Evolutionary conservation across 2,329 filamentous ascomycete genomes (phyloP).

Genomic region (Colletotrichum sojae): DNA sequence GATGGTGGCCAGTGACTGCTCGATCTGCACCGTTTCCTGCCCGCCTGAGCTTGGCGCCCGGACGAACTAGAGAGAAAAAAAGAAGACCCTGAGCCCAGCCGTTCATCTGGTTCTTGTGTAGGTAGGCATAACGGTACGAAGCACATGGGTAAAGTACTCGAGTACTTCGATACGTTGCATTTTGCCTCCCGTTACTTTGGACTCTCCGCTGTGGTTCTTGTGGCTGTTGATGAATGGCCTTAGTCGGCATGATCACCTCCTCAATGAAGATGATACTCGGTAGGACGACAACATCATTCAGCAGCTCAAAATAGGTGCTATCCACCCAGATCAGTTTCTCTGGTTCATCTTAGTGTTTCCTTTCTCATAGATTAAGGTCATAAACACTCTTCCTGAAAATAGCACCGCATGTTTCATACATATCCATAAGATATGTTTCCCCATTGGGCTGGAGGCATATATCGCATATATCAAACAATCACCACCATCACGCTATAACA

Average conservation of each 20-base stretch:
- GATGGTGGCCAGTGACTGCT: constrained; percentile 6
- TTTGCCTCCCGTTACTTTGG: no score
- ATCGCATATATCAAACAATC: constrained; percentile 7
- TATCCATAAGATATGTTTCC: constrained; percentile 8
- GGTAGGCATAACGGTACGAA: no score
- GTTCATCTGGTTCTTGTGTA: background rate
- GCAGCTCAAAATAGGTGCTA: constrained; percentile 19
- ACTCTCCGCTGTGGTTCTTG: background rate
- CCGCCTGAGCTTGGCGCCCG: constrained; percentile 19
- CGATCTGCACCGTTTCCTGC: constrained; percentile 26
- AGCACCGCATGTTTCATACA: constrained; percentile 18
- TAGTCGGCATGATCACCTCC: background rate
- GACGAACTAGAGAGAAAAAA: background rate
- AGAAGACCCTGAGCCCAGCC: constrained; percentile 25
- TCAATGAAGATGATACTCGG: constrained; percentile 30
- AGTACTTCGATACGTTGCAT: no score
- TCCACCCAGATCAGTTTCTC: background rate
- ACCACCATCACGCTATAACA: constrained; percentile 33
- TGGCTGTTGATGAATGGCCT: background rate
- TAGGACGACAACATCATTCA: constrained; percentile 9
- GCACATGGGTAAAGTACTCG: no score
- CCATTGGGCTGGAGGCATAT: constrained; percentile 23
- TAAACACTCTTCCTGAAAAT: constrained; percentile 21
- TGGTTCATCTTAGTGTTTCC: background rate
- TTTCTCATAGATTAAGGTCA: background rate